Percentiles rank a stretch among this genome's conserved stretches.
Evolutionary conservation across 768 basidiomycete species (phyloP).

Genomic region (Agaricus subrufescens): DNA sequence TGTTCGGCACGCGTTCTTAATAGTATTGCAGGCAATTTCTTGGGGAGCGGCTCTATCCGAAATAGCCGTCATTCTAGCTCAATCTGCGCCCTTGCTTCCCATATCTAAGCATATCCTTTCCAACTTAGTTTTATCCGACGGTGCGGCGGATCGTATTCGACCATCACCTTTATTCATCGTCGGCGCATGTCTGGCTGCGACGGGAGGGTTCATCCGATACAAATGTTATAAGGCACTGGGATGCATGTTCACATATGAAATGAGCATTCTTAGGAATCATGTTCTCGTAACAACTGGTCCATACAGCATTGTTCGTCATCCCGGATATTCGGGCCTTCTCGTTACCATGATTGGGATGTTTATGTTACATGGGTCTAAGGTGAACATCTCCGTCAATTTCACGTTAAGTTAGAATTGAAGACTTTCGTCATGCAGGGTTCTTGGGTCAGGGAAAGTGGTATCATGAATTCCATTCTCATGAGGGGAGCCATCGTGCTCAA

Average conservation of each 20-base stretch:
- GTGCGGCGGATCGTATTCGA: slow-evolving; percentile 19
- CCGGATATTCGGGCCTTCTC: slow-evolving; percentile 43
- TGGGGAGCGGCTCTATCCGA: slow-evolving; percentile 36
- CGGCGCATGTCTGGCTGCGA: slow-evolving; percentile 31
- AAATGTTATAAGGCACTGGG: slow-evolving; percentile 44
- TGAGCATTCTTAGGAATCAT: slow-evolving; percentile 43
- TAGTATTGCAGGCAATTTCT: slow-evolving; percentile 25
- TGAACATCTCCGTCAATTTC: slow-evolving; percentile 13
- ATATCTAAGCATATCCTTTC: slow-evolving; percentile 22
- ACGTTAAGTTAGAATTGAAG: no score
- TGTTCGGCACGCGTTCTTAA: background rate
- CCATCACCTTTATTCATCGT: slow-evolving; percentile 27
- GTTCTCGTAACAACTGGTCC: slow-evolving; percentile 43
- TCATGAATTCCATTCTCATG: slow-evolving; percentile 27
- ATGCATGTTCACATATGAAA: slow-evolving; percentile 45
- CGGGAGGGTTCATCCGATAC: slow-evolving; percentile 38
- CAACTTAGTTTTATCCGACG: slow-evolving; percentile 19
- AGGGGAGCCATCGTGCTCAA: slow-evolving; percentile 21
- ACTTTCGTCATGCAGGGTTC: slow-evolving; percentile 29
- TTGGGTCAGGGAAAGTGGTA: slow-evolving; percentile 39
- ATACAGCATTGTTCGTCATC: slow-evolving; percentile 45
- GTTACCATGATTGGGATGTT: slow-evolving; percentile 28
- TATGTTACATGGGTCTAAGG: slow-evolving; percentile 30
- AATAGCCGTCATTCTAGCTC: slow-evolving; percentile 29
- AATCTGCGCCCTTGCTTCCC: slow-evolving; percentile 17